phyloP scores from a whole-genome alignment of 2,329 filamentous ascomycete genomes.

The Trichoderma sp. region DNA sequence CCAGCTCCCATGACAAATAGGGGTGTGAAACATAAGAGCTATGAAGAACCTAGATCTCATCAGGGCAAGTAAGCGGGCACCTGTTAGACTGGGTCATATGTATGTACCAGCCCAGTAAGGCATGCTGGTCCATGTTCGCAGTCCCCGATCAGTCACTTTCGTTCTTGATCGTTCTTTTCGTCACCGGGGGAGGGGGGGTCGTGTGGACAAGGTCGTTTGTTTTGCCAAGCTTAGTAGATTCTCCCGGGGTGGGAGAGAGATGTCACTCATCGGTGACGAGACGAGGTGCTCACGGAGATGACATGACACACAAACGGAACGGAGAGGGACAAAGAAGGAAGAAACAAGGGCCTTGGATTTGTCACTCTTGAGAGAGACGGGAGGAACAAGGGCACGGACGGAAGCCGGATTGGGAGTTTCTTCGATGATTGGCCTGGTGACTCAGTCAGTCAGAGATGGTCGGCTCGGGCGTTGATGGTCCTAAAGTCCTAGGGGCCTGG shows the following conservation, averaged over 20 bases:
- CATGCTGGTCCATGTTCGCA: background rate
- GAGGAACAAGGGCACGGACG: background rate
- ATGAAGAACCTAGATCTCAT: background rate
- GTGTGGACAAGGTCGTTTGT: background rate
- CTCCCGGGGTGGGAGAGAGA: background rate
- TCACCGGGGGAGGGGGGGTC: background rate
- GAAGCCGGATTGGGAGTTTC: background rate
- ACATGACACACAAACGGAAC: background rate
- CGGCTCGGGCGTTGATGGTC: background rate
- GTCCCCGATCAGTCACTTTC: background rate
- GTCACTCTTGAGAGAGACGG: background rate
- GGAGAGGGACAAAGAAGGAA: background rate
- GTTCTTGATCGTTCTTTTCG: background rate
- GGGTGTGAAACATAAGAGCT: background rate
- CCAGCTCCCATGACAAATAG: background rate
- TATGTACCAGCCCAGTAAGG: background rate
- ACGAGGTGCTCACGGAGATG: background rate
- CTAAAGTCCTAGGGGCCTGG: background rate
- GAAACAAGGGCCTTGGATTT: background rate
- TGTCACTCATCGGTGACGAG: background rate
- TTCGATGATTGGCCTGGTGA: background rate
- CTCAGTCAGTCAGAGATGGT: background rate
- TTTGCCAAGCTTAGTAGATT: background rate
- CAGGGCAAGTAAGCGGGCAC: slow-evolving; percentile 10
- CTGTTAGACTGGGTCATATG: background rate